A percentile compares a stretch with the other conserved stretches of the same genome.
Evolutionary conservation across 2,329 filamentous ascomycete genomes (phyloP).

Genomic region (Aspergillus brasiliensis): DNA sequence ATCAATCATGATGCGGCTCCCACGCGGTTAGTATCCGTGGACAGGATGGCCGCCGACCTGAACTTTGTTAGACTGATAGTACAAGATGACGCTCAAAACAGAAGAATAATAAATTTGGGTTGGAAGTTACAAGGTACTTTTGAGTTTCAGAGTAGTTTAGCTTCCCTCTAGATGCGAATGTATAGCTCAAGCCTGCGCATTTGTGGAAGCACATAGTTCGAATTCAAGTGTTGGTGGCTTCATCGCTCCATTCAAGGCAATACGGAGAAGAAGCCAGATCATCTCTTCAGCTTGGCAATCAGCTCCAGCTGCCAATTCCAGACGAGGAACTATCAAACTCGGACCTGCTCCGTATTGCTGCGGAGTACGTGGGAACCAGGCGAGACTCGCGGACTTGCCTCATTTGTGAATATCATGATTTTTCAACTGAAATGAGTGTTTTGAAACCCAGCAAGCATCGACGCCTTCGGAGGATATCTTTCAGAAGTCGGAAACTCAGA

Average conservation of each 20-base stretch:
- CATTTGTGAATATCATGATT: neutral
- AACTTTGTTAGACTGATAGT: neutral
- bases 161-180: neutral
- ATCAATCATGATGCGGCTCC: constrained; percentile 1
- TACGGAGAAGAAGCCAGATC: neutral
- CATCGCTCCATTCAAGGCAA: neutral
- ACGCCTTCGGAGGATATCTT: constrained; percentile 5
- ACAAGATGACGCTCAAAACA: neutral
- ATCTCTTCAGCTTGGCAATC: neutral
- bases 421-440: neutral
- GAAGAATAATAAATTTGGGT: neutral
- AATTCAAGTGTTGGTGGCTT: neutral
- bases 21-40: neutral
- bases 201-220: neutral
- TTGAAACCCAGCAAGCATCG: neutral
- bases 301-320: neutral
- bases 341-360: neutral
- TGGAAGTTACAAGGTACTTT: neutral
- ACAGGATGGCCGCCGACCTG: neutral
- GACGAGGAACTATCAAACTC: neutral
- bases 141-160: neutral
- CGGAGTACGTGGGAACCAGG: neutral
- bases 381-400: neutral
- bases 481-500: constrained; percentile 9
- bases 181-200: neutral